phyloP scores from a whole-genome alignment of 805 yeast species.

The Nakazawaea ambrosiae region DNA sequence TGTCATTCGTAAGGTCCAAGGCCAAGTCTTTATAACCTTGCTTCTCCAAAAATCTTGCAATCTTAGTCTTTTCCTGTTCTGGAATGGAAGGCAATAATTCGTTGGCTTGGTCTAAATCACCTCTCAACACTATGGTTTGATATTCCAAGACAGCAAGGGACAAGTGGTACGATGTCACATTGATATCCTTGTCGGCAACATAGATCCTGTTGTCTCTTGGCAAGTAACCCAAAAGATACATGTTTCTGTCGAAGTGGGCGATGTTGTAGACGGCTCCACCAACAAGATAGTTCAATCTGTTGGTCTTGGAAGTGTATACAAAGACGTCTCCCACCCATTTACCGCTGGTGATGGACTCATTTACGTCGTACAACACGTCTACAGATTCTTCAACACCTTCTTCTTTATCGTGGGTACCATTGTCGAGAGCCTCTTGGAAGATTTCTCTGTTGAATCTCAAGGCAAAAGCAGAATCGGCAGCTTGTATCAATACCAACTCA shows the following conservation, averaged over 20 bases:
- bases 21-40: conserved; percentile 87
- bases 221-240: conserved; percentile 82
- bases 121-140: conserved; percentile 92
- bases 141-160: conserved; percentile 86
- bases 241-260: conserved; percentile 85
- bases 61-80: conserved; percentile 61
- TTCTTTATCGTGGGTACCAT: conserved; percentile 57
- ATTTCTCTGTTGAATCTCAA: conserved; percentile 65
- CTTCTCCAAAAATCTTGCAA: conserved; percentile 89
- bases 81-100: conserved; percentile 57
- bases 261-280: conserved; percentile 91
- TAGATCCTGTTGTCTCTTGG: conserved; percentile 88
- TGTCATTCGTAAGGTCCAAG: conserved; percentile 71
- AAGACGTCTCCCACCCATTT: conserved; percentile 98
- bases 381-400: conserved; percentile 88
- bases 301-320: conserved; percentile 78
- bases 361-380: conserved; percentile 75
- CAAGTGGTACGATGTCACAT: conserved; percentile 72
- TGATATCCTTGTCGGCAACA: conserved; percentile 85
- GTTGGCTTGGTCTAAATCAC: conserved; percentile 82
- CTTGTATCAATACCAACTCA: conserved; percentile 71
- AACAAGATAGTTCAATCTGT: conserved; percentile 88
- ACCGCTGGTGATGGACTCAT: conserved; percentile 80
- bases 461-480: conserved; percentile 69
- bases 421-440: conserved; percentile 54